Percentiles rank a stretch among this genome's conserved stretches.
Conservation (phyloP, 192 early-diverging fungal genomes). For the Mortierella claussenii region DNA sequence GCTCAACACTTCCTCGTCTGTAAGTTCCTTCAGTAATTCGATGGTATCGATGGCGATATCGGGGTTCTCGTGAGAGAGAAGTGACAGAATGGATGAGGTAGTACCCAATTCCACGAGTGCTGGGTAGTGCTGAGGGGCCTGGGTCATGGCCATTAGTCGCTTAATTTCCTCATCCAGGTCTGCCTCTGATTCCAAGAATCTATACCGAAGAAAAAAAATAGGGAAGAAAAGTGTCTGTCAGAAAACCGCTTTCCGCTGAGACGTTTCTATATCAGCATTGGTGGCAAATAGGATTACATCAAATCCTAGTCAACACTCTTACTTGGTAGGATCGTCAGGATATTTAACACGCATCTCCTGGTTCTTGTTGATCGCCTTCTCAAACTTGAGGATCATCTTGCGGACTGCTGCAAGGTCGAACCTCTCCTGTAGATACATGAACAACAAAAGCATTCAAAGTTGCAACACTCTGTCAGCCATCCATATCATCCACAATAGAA, state of each 20-base stretch:
- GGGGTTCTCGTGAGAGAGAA: slow-evolving; percentile 93
- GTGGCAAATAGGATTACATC: no score
- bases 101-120: slow-evolving; percentile 77
- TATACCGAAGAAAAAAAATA: slow-evolving; percentile 6
- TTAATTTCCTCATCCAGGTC: slow-evolving; percentile 94
- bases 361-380: slow-evolving; percentile 89
- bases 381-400: slow-evolving; percentile 83
- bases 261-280: no score
- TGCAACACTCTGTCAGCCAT: no score
- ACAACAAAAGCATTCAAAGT: no score
- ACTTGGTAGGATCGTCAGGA: slow-evolving; percentile 73
- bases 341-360: slow-evolving; percentile 86
- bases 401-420: slow-evolving; percentile 78
- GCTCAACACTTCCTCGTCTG: slow-evolving; percentile 85
- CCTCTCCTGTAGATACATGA: slow-evolving; percentile 49
- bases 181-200: slow-evolving; percentile 95
- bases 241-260: no score
- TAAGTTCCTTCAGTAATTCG: slow-evolving; percentile 90
- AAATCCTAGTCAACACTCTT: no score
- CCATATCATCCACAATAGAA: no score
- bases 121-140: slow-evolving; percentile 83
- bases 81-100: slow-evolving; percentile 70
- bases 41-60: slow-evolving; percentile 90
- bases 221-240: not conserved
- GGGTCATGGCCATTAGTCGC: slow-evolving; percentile 75